Evolutionary conservation across 2,329 filamentous ascomycete genomes (phyloP), one percentile per base, ranked within the genome.

Genomic region (Fusarium sp.): DNA sequence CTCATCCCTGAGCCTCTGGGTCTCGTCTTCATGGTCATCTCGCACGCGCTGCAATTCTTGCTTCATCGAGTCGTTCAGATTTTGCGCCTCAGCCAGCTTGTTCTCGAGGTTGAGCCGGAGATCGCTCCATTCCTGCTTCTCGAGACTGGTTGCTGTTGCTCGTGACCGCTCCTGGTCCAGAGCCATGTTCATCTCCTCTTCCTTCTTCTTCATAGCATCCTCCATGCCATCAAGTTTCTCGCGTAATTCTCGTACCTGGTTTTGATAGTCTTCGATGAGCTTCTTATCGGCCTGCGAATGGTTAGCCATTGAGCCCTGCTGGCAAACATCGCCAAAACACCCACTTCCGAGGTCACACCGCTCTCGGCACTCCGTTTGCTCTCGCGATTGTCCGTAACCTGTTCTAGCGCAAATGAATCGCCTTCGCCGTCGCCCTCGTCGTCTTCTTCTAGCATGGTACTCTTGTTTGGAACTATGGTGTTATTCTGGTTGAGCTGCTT

Each of bases 391-490:
- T 75, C 84, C 27, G 77, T 78, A 39, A 69, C 73, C 33, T 77
- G 73, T 24, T 81, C 80, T 31, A 78, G 64, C 18, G 88, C 89
- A 81, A 94, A 94, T 3, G 90, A 88, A 56, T 79, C 88, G 60
- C 87, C 87, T 73, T 94, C 94, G 76, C 97, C 95, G 75, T 97
- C 95, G 59, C 87, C 87, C 73, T 94, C 94, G 76, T 97, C 95
- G 75, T 97, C 95, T 81, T 98, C 97, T 82, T 99, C 97, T 2
- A 98, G 91, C 92, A 98, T 95, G 1, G 94, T 98, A 79, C 96
- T 97, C 85, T 98, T 99, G 81, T 98, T 98, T 1, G 97, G 97
- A 35, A 98, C 93, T 78, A 98, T 97, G 0, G 95, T 98, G 81
- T 97, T 98, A 81, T 93, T 96, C 81, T 98, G 95, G 57, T 83